These are phyloP conservation scores for Sclerotinia subarctica DNA, from an alignment of 2,329 filamentous ascomycete species.

Conservation along the genomic window DNA sequence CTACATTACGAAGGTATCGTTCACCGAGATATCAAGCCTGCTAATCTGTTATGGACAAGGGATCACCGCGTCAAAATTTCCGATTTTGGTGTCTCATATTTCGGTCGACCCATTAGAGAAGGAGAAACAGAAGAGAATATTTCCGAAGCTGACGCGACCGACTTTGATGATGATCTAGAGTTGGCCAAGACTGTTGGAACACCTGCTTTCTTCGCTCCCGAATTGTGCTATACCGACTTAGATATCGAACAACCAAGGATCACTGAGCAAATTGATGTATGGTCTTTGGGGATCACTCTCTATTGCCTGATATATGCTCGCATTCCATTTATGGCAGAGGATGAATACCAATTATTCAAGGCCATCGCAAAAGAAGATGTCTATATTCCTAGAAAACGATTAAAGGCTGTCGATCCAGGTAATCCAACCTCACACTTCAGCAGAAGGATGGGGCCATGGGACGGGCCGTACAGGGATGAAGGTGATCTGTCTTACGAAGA, in stretches of 20 bases:
- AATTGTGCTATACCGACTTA: conserved; percentile 85
- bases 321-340: conserved; percentile 87
- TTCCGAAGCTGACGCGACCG: conserved; percentile 77
- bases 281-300: conserved; percentile 93
- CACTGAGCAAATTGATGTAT: conserved; percentile 92
- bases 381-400: conserved; percentile 76
- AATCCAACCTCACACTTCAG: conserved; percentile 55
- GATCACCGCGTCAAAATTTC: conserved; percentile 93
- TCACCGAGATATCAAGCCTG: conserved; percentile 81
- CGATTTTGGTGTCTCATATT: conserved; percentile 97
- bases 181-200: conserved; percentile 98
- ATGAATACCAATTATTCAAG: conserved; percentile 87
- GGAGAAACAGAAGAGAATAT: conserved; percentile 72
- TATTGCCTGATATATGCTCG: conserved; percentile 94
- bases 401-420: conserved; percentile 69
- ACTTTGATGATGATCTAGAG: conserved; percentile 90
- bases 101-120: conserved; percentile 81
- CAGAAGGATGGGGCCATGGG: conserved; percentile 45
- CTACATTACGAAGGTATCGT: conserved; percentile 84
- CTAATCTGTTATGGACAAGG: conserved; percentile 83
- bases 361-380: conserved; percentile 91
- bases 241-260: conserved; percentile 69
- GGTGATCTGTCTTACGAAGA: conserved; percentile 82
- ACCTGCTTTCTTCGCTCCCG: conserved; percentile 94
- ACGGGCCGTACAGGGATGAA: conserved; percentile 69